Percentiles rank a stretch among this genome's conserved stretches.
phyloP scores from a whole-genome alignment of 1,284 basidiomycete genomes.

The Sphaerobolus stellatus region DNA sequence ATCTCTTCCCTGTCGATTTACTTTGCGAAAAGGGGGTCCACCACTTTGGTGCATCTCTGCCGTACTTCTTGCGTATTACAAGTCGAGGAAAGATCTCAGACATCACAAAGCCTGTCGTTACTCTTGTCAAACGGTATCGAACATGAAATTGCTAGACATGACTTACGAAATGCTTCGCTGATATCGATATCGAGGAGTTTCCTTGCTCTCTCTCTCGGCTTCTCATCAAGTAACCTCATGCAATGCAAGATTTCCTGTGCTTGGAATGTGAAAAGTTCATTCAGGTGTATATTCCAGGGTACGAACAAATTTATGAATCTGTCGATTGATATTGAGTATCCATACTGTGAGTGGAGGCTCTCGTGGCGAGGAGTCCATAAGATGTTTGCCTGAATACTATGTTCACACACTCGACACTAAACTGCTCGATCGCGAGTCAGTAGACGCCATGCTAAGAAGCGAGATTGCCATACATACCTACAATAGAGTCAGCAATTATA shows the following conservation, averaged over 20 bases:
- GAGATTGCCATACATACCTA: too few relatives aligned
- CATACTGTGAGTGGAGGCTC: conserved; percentile 10
- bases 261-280: background rate
- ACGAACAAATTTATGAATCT: conserved; percentile 10
- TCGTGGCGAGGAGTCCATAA: background rate
- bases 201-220: conserved; percentile 7
- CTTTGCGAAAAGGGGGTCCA: conserved; percentile 5
- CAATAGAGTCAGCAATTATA: too few relatives aligned
- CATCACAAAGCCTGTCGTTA: conserved; percentile 10
- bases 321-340: conserved; percentile 9
- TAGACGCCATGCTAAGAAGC: too few relatives aligned
- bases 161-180: conserved; percentile 14
- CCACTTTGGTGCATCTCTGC: background rate
- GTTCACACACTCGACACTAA: background rate
- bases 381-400: background rate
- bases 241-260: conserved; percentile 6
- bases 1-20: conserved; percentile 11
- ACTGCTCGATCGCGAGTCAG: too few relatives aligned
- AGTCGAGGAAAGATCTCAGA: conserved; percentile 6
- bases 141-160: background rate
- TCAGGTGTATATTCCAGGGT: background rate
- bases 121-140: background rate
- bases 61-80: conserved; percentile 10
- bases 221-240: conserved; percentile 4
- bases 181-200: background rate